Evolutionary conservation across 2,329 filamentous ascomycete genomes (phyloP).

Genomic region (Erysiphe pulchra): DNA sequence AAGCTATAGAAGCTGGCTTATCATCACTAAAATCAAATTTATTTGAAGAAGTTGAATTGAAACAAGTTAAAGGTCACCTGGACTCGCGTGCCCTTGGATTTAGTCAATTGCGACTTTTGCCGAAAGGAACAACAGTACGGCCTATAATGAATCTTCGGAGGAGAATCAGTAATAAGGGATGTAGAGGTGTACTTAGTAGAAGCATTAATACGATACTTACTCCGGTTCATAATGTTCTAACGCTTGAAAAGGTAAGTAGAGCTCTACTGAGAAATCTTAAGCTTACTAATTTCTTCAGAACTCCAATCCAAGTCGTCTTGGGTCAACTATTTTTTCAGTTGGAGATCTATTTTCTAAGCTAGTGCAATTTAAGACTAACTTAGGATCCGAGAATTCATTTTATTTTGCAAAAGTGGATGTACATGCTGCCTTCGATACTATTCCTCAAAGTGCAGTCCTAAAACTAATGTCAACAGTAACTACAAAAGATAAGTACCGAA

Average conservation of each 20-base stretch:
- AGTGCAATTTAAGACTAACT: slow-evolving; percentile 34
- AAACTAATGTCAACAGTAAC: slow-evolving; percentile 33
- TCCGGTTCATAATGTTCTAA: slow-evolving; percentile 53
- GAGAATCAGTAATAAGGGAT: slow-evolving; percentile 27
- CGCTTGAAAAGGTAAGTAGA: slow-evolving; percentile 41
- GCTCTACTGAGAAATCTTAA: neutral
- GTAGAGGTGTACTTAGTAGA: slow-evolving; percentile 26
- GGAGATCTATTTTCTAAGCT: slow-evolving; percentile 55
- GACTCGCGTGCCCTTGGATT: slow-evolving; percentile 42
- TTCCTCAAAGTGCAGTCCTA: slow-evolving; percentile 56
- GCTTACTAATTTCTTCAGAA: slow-evolving; percentile 13
- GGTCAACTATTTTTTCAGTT: slow-evolving; percentile 57
- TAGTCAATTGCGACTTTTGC: slow-evolving; percentile 56
- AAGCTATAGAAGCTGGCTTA: slow-evolving; percentile 48
- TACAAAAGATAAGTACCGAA: slow-evolving; percentile 34
- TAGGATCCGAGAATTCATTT: slow-evolving; percentile 21
- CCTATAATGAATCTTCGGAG: slow-evolving; percentile 72
- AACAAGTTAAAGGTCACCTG: slow-evolving; percentile 30
- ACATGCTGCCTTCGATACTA: slow-evolving; percentile 78
- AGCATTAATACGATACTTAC: slow-evolving; percentile 47
- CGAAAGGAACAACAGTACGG: slow-evolving; percentile 51
- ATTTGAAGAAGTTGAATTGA: slow-evolving; percentile 49
- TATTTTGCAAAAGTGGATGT: slow-evolving; percentile 92
- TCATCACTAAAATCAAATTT: slow-evolving; percentile 38
- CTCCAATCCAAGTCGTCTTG: slow-evolving; percentile 33